Evolutionary conservation across 805 yeast genomes (phyloP).

Genomic region (Schwanniomyces sp.): DNA sequence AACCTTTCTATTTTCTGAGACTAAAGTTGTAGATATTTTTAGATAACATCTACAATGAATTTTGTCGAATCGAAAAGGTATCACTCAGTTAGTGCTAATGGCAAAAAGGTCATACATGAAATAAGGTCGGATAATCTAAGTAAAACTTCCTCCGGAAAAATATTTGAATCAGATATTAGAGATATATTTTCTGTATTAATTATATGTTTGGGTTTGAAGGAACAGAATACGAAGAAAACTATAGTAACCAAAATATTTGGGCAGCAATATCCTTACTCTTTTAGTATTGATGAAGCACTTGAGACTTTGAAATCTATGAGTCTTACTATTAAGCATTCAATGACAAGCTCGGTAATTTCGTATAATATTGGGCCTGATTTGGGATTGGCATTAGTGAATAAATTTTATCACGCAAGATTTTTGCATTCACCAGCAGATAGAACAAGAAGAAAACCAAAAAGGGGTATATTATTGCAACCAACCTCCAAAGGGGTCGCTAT

Average conservation of each 20-base stretch:
- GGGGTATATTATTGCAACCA: slow-evolving; percentile 61
- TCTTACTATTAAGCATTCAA: slow-evolving; percentile 46
- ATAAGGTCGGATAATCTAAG: slow-evolving; percentile 43
- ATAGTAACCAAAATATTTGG: neutral
- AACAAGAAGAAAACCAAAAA: slow-evolving; percentile 52
- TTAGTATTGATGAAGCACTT: slow-evolving; percentile 53
- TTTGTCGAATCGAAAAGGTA: neutral
- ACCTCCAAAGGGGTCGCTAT: slow-evolving; percentile 88
- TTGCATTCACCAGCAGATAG: slow-evolving; percentile 76
- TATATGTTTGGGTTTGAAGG: slow-evolving; percentile 32
- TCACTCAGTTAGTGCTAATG: neutral
- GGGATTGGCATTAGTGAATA: slow-evolving; percentile 46
- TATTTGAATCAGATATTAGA: slow-evolving; percentile 55
- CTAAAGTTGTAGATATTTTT: no score
- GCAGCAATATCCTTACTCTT: slow-evolving; percentile 48
- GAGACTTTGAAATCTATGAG: slow-evolving; percentile 48
- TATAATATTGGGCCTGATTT: slow-evolving; percentile 53
- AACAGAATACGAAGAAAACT: slow-evolving; percentile 10
- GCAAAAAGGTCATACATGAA: slow-evolving; percentile 34
- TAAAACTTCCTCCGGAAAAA: slow-evolving; percentile 52
- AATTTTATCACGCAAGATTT: slow-evolving; percentile 60
- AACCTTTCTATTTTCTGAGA: no score
- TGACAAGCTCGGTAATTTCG: slow-evolving; percentile 53
- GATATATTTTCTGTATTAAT: slow-evolving; percentile 56
- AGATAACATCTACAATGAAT: neutral